Evolutionary conservation across 1,139 yeast species (phyloP).

Genomic region (Zygotorulaspora mrakii): DNA sequence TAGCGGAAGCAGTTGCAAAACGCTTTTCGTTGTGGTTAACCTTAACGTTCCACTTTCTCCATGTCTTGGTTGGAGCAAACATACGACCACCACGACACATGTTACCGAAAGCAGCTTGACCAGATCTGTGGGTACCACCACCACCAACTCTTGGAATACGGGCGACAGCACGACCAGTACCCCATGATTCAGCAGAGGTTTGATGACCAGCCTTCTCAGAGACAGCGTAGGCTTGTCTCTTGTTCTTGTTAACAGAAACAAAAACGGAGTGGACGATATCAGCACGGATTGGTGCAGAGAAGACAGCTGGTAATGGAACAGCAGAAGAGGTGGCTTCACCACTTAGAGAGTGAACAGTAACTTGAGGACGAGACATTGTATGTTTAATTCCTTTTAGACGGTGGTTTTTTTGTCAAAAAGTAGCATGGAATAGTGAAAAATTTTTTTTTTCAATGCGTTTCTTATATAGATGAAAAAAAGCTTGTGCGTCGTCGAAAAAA

Average conservation of each 20-base stretch:
- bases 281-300: conserved; percentile 99
- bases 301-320: conserved; percentile 96
- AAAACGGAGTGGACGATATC: conserved; percentile 98
- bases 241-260: conserved; percentile 99
- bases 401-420: conserved; percentile 4
- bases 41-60: conserved; percentile 99
- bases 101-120: conserved; percentile 99
- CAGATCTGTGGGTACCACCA: conserved; percentile 99
- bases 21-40: conserved; percentile 99
- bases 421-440: background rate
- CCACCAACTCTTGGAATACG: conserved; percentile 99
- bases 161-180: conserved; percentile 99
- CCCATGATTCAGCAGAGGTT: conserved; percentile 99
- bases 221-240: conserved; percentile 99
- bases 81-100: conserved; percentile 99
- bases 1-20: conserved; percentile 99
- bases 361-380: conserved; percentile 90
- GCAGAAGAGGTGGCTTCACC: conserved; percentile 85
- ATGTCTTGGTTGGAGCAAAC: conserved; percentile 99
- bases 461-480: no score
- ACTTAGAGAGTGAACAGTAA: conserved; percentile 83
- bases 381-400: conserved; percentile 12
- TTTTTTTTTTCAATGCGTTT: conserved; percentile 1
- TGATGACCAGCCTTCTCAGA: conserved; percentile 99
- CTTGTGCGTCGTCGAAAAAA: conserved; percentile 1